Evolutionary conservation across 495 filamentous ascomycete genomes (phyloP).

Genomic region (Pseudoneurospora amorphoporcata): DNA sequence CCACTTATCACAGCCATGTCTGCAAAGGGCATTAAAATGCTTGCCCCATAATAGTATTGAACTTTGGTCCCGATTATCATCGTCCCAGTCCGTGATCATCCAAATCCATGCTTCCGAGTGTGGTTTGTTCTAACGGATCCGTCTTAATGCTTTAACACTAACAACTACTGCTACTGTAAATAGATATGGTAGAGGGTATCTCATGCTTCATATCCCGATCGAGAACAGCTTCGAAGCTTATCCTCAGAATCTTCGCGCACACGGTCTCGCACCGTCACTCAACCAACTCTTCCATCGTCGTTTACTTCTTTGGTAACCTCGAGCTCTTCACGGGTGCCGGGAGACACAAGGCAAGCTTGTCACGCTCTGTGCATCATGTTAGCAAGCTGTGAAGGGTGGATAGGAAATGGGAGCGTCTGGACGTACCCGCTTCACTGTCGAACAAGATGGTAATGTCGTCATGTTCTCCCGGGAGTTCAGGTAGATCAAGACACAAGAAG

Average conservation of each 20-base stretch:
- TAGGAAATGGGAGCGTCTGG: neutral
- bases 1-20: neutral
- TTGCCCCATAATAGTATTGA: neutral
- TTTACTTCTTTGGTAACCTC: slow-evolving; percentile 20
- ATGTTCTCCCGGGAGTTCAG: slow-evolving; percentile 80
- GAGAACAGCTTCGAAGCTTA: neutral
- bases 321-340: slow-evolving; percentile 39
- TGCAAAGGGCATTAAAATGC: neutral
- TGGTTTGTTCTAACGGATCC: neutral
- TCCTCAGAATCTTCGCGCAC: neutral
- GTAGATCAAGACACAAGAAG: slow-evolving; percentile 75
- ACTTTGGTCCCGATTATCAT: neutral
- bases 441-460: slow-evolving; percentile 82
- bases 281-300: neutral
- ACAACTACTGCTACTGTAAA: neutral
- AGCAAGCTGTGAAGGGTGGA: slow-evolving; percentile 4
- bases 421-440: slow-evolving; percentile 67
- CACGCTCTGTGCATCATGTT: slow-evolving; percentile 28
- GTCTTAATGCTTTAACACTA: neutral
- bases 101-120: neutral
- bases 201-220: slow-evolving; percentile 5
- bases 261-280: neutral
- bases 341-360: slow-evolving; percentile 32
- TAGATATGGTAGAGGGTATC: slow-evolving; percentile 12
- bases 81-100: neutral